A percentile compares a stretch with the other conserved stretches of the same genome.
Conservation (phyloP, 208 protist species). For the Trypanosoma conorhini region DNA sequence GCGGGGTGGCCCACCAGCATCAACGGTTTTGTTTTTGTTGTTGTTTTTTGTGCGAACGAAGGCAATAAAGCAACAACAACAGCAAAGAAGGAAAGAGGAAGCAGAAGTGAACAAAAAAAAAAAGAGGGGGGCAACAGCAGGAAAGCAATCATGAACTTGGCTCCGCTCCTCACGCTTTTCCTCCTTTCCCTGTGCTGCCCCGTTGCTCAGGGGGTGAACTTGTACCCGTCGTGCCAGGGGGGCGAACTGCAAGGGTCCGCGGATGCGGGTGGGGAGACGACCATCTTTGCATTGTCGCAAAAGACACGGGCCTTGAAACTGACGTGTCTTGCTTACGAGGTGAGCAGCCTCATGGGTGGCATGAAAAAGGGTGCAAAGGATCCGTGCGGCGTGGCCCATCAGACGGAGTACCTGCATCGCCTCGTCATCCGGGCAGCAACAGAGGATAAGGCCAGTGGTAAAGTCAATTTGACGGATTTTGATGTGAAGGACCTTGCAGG, state of each 20-base stretch:
- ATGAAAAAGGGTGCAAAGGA: constrained; percentile 30
- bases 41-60: no score
- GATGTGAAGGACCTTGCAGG: constrained; percentile 59
- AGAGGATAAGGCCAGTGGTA: constrained; percentile 22
- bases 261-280: constrained; percentile 17
- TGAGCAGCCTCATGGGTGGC: constrained; percentile 39
- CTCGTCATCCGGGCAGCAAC: constrained; percentile 47
- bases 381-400: constrained; percentile 54
- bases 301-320: constrained; percentile 28
- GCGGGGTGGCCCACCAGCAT: no score
- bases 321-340: constrained; percentile 66
- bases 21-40: no score
- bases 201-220: constrained; percentile 19
- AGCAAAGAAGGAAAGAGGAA: not conserved
- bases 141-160: not conserved
- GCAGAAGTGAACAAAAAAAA: constrained; percentile 36
- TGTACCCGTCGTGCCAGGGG: constrained; percentile 60
- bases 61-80: no score
- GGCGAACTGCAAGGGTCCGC: constrained; percentile 25
- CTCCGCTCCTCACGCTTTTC: constrained; percentile 17
- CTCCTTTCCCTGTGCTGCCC: constrained; percentile 23
- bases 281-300: constrained; percentile 24
- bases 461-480: constrained; percentile 33
- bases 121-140: constrained; percentile 7
- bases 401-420: constrained; percentile 63